Evolutionary conservation across 345 rosid species (phyloP).

Genomic region (Adansonia digitata): DNA sequence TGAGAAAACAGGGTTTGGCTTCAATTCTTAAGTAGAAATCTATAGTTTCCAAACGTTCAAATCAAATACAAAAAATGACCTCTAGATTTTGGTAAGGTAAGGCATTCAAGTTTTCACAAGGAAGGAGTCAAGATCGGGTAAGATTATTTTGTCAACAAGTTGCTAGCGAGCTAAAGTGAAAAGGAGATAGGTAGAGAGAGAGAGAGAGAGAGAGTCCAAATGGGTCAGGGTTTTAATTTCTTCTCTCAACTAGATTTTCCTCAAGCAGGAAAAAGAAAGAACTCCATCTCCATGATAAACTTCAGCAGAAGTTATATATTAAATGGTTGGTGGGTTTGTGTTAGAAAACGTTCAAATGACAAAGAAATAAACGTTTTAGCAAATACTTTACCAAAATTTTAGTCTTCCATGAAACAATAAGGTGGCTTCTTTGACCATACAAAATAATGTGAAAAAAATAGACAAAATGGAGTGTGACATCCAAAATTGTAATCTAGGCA

Average conservation of each 20-base stretch:
- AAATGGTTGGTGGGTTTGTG: slow-evolving; percentile 9
- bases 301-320: background rate
- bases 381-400: slow-evolving; percentile 17
- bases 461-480: slow-evolving; percentile 15
- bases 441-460: background rate
- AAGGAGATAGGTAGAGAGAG: background rate
- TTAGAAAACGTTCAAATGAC: background rate
- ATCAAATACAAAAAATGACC: slow-evolving; percentile 11
- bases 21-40: background rate
- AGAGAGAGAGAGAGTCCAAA: background rate
- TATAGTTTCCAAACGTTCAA: background rate
- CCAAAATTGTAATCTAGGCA: background rate
- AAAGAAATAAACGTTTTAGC: slow-evolving; percentile 17
- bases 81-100: slow-evolving; percentile 17
- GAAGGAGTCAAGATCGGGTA: slow-evolving; percentile 16
- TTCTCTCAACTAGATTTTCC: background rate
- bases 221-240: background rate
- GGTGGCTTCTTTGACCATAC: slow-evolving; percentile 21
- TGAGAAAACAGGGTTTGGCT: background rate
- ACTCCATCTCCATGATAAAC: background rate
- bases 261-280: background rate
- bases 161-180: background rate
- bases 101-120: slow-evolving; percentile 1
- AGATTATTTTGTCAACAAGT: slow-evolving; percentile 10
- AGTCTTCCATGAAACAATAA: slow-evolving; percentile 3